Base-by-base conservation (phyloP, 1,284 basidiomycete genomes). In the Flammula alnicola region DNA sequence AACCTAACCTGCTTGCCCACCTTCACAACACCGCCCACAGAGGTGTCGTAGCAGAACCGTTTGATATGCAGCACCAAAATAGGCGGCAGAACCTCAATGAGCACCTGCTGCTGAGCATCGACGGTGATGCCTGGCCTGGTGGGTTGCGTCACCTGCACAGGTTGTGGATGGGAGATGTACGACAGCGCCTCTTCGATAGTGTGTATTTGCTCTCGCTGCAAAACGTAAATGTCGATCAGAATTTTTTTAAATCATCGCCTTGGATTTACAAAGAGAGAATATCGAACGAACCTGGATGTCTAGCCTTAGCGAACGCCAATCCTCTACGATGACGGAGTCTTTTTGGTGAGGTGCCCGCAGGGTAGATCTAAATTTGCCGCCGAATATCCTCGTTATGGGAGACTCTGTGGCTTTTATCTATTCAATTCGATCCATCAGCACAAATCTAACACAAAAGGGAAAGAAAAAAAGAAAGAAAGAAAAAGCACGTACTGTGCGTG, bases 1-100 rank as follows among this genome's bases (percentile, higher is more conserved):
- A 95, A 97, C 20, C 78, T 74, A 1, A 98, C 80, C 48, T 86
- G 83, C 71, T 98, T 98, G 47, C 80, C 81, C 40, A 90, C 84
- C 72, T 98, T 99, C 46, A 88, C 85, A 0, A 92, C 90, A 27
- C 88, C 90, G 19, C 86, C 87, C 0, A 88, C 86, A 26, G 65
- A 76, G 42, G 84, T 82, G 64, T 97, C 94, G 65, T 95, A 98
- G 50, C 87, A 78, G 75, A 98, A 99, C 19, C 95, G 77, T 72
- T 98, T 98, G 63, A 98, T 77, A 65, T 98, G 95, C 10, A 98
- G 76, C 9, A 98, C 86, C 42, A 98, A 77, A 8, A 98, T 84
- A 0, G 86, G 85, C 0, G 96, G 96, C 10, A 96, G 78, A 0
- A 81, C 76, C 36, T 98, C 95, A 55, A 99, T 84, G 49, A 89